Conservation (phyloP, 371 early-diverging fungal genomes). For the Rhizomucor pusillus region DNA sequence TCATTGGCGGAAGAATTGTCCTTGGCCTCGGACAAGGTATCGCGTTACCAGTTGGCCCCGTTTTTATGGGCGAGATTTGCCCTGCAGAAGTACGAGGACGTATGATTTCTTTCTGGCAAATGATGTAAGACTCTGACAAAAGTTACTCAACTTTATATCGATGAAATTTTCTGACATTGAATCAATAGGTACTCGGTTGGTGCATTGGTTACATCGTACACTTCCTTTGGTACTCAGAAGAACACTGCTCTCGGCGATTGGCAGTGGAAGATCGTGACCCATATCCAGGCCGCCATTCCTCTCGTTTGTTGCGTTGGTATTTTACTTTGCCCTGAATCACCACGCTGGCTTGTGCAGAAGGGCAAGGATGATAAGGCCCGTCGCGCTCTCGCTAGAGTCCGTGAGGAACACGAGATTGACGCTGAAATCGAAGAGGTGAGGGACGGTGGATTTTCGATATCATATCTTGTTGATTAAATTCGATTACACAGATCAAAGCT, state of each 20-base stretch:
- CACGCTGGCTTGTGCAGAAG: constrained; percentile 23
- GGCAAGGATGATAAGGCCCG: constrained; percentile 20
- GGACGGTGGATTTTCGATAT: not conserved
- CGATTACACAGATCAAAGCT: constrained; percentile 15
- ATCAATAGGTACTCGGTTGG: constrained; percentile 20
- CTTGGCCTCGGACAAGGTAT: constrained; percentile 28
- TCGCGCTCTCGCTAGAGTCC: constrained; percentile 16
- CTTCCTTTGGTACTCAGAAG: constrained; percentile 15
- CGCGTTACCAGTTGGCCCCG: constrained; percentile 25
- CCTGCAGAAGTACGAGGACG: constrained; percentile 26
- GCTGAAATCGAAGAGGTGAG: constrained; percentile 20
- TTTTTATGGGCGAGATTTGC: constrained; percentile 26
- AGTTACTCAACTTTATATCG: not conserved
- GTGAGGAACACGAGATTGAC: constrained; percentile 23
- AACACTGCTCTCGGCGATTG: constrained; percentile 13
- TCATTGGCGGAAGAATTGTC: constrained; percentile 26
- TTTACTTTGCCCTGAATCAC: constrained; percentile 24
- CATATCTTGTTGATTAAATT: not conserved
- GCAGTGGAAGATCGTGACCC: constrained; percentile 24
- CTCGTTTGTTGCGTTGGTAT: constrained; percentile 13
- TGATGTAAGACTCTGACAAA: constrained; percentile 12
- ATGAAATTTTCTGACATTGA: not conserved
- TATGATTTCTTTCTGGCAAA: constrained; percentile 33
- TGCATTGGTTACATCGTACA: constrained; percentile 24
- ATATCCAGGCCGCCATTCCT: constrained; percentile 22